Base-by-base conservation (phyloP, 2,329 filamentous ascomycete species). In the Stemphylium lycopersici region DNA sequence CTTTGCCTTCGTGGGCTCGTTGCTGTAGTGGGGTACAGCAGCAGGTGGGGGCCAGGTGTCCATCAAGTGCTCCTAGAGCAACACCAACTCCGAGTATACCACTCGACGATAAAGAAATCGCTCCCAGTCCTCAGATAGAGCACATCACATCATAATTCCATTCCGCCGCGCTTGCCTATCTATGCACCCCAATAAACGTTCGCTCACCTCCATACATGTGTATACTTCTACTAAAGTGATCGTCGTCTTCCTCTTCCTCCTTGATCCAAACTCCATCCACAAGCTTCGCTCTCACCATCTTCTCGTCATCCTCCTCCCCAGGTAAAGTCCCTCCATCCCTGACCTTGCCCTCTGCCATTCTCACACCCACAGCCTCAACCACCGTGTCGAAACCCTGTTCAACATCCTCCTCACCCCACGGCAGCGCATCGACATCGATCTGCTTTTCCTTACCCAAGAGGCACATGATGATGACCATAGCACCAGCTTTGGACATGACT, bases 401-500 rank as follows among this genome's bases (percentile, higher is more conserved):
- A 15, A 84, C 76, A 49, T 85, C 80, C 63, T 95, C 91, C 1
- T 89, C 87, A 0, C 92, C 93, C 87, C 92, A 95, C 0, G 93
- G 93, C 69, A 98, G 75, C n/a, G 82, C 80, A 34, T 96, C 91
- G 3, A 96, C 77, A 74, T 96, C 90, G 51, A 97, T 89, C 26
- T 92, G 85, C 72, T 87, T 80, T 34, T 91, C 85, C 72, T 87
- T 81, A 16, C 88, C 88, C 47, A 97, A 73, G 49, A 97, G 71
- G 58, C 84, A 86, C 76, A 88, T 90, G 52, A 98, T 77, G 26
- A 98, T 87, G 20, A 97, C 92, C 51, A 85, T 86, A 6, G 90
- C 88, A 0, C 93, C 93, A 0, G 89, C 90, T 76, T 97, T 98
- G 69, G 90, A 95, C 89, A 97, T 95, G 8, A 98, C 92, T 68